A percentile compares a stretch with the other conserved stretches of the same genome.
Conservation (phyloP, 2,329 filamentous ascomycete genomes). For the Colletotrichum lentis region DNA sequence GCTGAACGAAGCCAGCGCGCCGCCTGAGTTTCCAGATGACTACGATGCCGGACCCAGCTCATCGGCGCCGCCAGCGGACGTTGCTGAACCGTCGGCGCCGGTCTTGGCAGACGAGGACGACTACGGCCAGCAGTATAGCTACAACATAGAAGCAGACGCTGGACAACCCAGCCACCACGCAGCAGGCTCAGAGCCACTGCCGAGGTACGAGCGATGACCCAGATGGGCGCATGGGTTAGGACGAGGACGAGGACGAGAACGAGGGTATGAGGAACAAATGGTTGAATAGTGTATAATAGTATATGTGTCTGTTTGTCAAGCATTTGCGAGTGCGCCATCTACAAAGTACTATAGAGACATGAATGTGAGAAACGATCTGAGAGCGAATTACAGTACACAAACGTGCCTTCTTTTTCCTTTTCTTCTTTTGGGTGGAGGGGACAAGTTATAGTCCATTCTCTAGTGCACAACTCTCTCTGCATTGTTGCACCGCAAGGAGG, state of each 20-base stretch:
- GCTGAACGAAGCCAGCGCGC: slow-evolving; percentile 70
- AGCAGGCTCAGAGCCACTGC: slow-evolving; percentile 44
- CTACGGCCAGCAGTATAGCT: slow-evolving; percentile 49
- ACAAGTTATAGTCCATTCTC: too few relatives aligned
- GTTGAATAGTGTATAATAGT: slow-evolving; percentile 36
- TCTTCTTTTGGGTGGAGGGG: too few relatives aligned
- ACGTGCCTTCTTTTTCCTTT: not conserved
- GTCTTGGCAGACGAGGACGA: slow-evolving; percentile 65
- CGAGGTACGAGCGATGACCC: slow-evolving; percentile 48
- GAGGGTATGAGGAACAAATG: slow-evolving; percentile 22
- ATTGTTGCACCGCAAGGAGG: not conserved
- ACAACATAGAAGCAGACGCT: slow-evolving; percentile 27
- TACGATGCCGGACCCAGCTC: slow-evolving; percentile 50
- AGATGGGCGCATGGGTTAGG: too few relatives aligned
- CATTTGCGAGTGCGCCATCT: slow-evolving; percentile 33
- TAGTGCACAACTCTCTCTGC: too few relatives aligned
- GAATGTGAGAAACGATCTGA: slow-evolving; percentile 29
- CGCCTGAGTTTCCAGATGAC: slow-evolving; percentile 65
- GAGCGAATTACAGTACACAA: slow-evolving; percentile 31
- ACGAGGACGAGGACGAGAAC: not conserved
- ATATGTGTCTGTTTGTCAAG: slow-evolving; percentile 20
- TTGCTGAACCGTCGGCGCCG: slow-evolving; percentile 63
- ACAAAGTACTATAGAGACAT: slow-evolving; percentile 33
- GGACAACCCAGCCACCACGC: slow-evolving; percentile 25
- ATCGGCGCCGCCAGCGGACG: slow-evolving; percentile 43